phyloP scores from a whole-genome alignment of 2,329 filamentous ascomycete species.

The Pseudocercospora cruenta region DNA sequence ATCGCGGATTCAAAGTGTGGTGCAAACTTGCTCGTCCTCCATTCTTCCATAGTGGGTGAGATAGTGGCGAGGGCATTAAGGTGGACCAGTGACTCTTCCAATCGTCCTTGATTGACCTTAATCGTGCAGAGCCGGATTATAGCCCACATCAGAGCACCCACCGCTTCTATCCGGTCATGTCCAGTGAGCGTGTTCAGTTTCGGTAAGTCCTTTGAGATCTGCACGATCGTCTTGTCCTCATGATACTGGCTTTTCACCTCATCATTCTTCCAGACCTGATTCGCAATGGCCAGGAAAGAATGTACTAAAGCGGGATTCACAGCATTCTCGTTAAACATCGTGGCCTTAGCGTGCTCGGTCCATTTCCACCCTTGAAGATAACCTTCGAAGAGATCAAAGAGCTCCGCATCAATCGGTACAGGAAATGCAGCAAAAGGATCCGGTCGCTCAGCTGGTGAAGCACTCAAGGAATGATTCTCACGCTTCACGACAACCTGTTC shows the following conservation, averaged over 20 bases:
- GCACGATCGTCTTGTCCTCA: constrained; percentile 20
- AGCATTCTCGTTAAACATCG: constrained; percentile 20
- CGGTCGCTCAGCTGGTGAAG: constrained; percentile 17
- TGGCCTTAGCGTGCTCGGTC: constrained; percentile 8
- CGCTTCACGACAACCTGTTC: constrained; percentile 13
- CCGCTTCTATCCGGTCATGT: constrained; percentile 6
- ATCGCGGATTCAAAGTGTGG: constrained; percentile 20
- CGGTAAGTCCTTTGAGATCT: constrained; percentile 16
- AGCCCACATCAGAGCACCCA: constrained; percentile 19
- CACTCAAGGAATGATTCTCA: constrained; percentile 18
- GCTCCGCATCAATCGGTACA: constrained; percentile 13
- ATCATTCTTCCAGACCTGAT: constrained; percentile 24
- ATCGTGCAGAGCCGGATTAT: constrained; percentile 26
- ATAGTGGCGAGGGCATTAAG: constrained; percentile 22
- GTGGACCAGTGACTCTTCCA: constrained; percentile 23
- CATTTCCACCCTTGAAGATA: constrained; percentile 18
- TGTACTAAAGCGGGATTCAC: constrained; percentile 17
- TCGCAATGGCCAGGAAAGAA: constrained; percentile 24
- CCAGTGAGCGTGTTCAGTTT: constrained; percentile 1
- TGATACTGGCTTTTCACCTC: constrained; percentile 15
- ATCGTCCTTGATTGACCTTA: constrained; percentile 22
- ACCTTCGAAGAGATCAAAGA: constrained; percentile 22
- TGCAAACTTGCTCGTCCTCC: constrained; percentile 16
- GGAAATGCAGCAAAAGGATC: constrained; percentile 27
- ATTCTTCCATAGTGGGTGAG: constrained; percentile 19